Evolutionary conservation across 1,139 yeast species (phyloP).

Genomic region (Candida glucosophila): DNA sequence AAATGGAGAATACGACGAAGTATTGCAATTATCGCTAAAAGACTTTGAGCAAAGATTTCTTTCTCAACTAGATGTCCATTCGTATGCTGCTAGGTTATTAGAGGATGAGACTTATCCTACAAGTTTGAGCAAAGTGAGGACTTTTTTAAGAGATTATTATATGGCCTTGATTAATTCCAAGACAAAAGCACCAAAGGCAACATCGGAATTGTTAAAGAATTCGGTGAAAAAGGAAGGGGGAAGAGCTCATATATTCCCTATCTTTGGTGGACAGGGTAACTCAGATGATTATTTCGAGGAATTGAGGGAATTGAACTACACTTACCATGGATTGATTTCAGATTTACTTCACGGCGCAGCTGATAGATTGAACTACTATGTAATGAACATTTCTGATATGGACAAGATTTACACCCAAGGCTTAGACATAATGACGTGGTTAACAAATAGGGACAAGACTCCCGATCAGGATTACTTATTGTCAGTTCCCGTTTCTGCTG

Average conservation of each 20-base stretch:
- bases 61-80: conserved; percentile 74
- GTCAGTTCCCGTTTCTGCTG: conserved; percentile 91
- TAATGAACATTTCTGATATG: conserved; percentile 66
- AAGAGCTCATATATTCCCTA: conserved; percentile 62
- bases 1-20: conserved; percentile 55
- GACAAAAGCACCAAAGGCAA: conserved; percentile 15
- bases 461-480: conserved; percentile 87
- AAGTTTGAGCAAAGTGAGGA: conserved; percentile 60
- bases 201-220: conserved; percentile 44
- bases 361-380: conserved; percentile 56
- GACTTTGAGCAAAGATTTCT: conserved; percentile 83
- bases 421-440: conserved; percentile 81
- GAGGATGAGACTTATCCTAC: conserved; percentile 50
- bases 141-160: conserved; percentile 65
- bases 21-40: conserved; percentile 57
- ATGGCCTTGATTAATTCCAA: conserved; percentile 51
- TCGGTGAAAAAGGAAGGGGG: conserved; percentile 19
- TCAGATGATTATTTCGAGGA: conserved; percentile 97
- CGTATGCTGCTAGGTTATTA: conserved; percentile 70
- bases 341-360: conserved; percentile 70
- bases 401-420: conserved; percentile 93
- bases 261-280: conserved; percentile 99
- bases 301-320: conserved; percentile 72
- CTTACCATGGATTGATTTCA: conserved; percentile 66
- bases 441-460: conserved; percentile 71